Percentiles rank a stretch among this genome's conserved stretches.
These are phyloP conservation scores for Monascus purpureus DNA, from an alignment of 495 filamentous ascomycete species.

Conservation along the genomic window DNA sequence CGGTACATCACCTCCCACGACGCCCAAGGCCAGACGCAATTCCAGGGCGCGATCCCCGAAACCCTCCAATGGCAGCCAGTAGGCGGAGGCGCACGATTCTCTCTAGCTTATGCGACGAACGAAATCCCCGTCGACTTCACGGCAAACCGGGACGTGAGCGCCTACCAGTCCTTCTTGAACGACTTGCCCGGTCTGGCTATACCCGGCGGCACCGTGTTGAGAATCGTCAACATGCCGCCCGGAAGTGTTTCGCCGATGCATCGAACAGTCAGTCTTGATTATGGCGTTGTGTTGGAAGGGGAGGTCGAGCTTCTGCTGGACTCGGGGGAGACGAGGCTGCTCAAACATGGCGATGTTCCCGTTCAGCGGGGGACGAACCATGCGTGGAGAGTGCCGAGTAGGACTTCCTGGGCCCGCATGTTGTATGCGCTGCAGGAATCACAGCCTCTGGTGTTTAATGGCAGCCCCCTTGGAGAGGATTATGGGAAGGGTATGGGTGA, in stretches of 20 bases:
- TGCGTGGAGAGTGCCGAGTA: no score
- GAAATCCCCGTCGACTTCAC: slow-evolving; percentile 9
- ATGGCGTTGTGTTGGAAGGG: slow-evolving; percentile 52
- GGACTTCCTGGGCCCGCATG: slow-evolving; percentile 38
- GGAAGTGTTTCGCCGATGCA: slow-evolving; percentile 34
- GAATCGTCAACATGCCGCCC: slow-evolving; percentile 5
- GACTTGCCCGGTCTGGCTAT: slow-evolving; percentile 4
- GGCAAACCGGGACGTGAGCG: slow-evolving; percentile 10
- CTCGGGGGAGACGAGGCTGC: slow-evolving; percentile 37
- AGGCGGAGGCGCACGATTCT: slow-evolving; percentile 8
- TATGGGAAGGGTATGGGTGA: not conserved
- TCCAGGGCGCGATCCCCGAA: not conserved
- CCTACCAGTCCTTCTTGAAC: slow-evolving; percentile 7
- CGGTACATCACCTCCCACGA: slow-evolving; percentile 3
- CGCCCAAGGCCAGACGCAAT: not conserved
- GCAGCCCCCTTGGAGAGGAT: slow-evolving; percentile 21
- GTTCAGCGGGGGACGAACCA: slow-evolving; percentile 37
- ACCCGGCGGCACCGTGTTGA: slow-evolving; percentile 4
- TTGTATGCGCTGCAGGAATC: slow-evolving; percentile 31
- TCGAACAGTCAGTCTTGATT: slow-evolving; percentile 49
- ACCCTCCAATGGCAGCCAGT: not conserved
- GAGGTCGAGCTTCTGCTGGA: slow-evolving; percentile 55
- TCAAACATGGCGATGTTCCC: slow-evolving; percentile 53
- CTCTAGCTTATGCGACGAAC: slow-evolving; percentile 14
- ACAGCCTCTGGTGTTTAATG: slow-evolving; percentile 15